A percentile compares a stretch with the other conserved stretches of the same genome.
Evolutionary conservation across 768 basidiomycete species (phyloP).

Genomic region (Rhizopogon rudus): DNA sequence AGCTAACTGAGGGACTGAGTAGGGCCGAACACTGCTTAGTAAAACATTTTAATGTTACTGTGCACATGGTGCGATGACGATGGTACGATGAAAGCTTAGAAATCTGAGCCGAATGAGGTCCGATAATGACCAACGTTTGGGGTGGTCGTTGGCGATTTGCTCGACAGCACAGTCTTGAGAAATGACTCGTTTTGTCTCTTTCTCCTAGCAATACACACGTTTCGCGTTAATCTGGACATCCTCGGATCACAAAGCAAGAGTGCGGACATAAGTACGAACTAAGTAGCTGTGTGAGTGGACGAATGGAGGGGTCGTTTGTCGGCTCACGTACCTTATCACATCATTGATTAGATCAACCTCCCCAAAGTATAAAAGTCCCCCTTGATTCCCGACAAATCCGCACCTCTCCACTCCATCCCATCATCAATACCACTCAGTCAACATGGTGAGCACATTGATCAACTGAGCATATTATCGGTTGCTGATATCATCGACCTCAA

Average conservation of each 20-base stretch:
- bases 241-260: too few relatives aligned
- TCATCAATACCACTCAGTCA: constrained; percentile 6
- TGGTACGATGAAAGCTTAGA: neutral
- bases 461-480: neutral
- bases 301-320: too few relatives aligned
- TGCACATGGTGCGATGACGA: constrained; percentile 1
- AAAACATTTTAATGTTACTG: neutral
- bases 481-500: constrained; percentile 14
- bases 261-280: too few relatives aligned
- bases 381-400: neutral
- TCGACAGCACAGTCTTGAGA: neutral
- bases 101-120: constrained; percentile 5
- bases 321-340: neutral
- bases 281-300: too few relatives aligned
- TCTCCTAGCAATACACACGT: constrained; percentile 6
- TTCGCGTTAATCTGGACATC: neutral
- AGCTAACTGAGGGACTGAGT: neutral
- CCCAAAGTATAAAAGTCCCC: constrained; percentile 20
- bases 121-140: constrained; percentile 4
- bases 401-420: constrained; percentile 4
- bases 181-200: neutral
- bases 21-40: neutral
- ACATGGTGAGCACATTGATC: constrained; percentile 19
- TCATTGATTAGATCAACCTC: neutral
- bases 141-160: neutral